These are phyloP conservation scores for Styphnolobium japonicum DNA, from an alignment of 306 rosid genomes.

Conservation along the genomic window DNA sequence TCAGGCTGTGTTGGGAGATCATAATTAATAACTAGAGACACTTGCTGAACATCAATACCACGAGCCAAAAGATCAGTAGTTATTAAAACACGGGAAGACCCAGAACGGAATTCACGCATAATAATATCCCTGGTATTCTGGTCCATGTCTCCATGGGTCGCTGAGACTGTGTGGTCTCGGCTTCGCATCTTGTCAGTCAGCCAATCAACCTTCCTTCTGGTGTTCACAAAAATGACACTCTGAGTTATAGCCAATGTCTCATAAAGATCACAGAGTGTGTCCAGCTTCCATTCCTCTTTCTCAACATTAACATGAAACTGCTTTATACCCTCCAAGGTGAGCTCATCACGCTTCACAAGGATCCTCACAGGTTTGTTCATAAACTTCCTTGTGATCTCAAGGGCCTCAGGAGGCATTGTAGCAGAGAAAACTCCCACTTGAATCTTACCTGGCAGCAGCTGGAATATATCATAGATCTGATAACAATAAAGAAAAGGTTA, in stretches of 20 bases:
- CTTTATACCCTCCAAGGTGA: constrained; percentile 78
- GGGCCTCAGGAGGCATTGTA: constrained; percentile 90
- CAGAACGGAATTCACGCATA: constrained; percentile 84
- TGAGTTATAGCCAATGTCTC: constrained; percentile 82
- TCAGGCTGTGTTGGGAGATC: constrained; percentile 90
- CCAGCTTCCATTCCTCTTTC: constrained; percentile 78
- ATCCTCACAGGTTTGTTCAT: constrained; percentile 90
- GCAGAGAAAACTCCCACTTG: constrained; percentile 89
- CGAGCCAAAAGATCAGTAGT: constrained; percentile 86
- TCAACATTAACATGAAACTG: constrained; percentile 79
- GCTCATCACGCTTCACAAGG: constrained; percentile 88
- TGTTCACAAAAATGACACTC: constrained; percentile 79
- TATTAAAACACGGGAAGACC: constrained; percentile 74
- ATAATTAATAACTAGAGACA: constrained; percentile 74
- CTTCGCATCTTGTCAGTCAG: constrained; percentile 83
- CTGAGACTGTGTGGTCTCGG: constrained; percentile 85
- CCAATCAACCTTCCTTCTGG: constrained; percentile 90
- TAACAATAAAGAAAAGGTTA: constrained; percentile 9
- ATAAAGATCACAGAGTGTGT: constrained; percentile 74
- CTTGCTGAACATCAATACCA: constrained; percentile 89
- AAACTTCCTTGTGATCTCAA: constrained; percentile 82
- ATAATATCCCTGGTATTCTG: constrained; percentile 81
- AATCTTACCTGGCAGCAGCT: constrained; percentile 70
- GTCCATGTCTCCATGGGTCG: constrained; percentile 92
- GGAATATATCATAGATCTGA: constrained; percentile 84